Evolutionary conservation across 148 eudicot genomes (phyloP).

Genomic region (Rhododendron williamsianum): DNA sequence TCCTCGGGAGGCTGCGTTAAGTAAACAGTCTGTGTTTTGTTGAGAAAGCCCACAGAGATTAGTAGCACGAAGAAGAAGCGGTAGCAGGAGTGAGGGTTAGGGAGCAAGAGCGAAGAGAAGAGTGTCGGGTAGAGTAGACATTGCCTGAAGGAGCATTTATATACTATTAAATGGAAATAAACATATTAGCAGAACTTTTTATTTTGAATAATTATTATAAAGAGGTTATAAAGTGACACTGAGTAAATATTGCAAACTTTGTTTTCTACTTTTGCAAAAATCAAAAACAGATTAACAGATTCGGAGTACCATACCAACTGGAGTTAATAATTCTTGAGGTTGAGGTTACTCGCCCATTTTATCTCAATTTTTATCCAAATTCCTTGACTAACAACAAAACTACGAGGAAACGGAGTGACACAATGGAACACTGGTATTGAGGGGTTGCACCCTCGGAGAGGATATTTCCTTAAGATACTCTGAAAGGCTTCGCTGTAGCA

Average conservation of each 20-base stretch:
- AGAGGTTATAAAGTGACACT: neutral
- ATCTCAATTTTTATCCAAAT: neutral
- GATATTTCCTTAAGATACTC: neutral
- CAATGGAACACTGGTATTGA: neutral
- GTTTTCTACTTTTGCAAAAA: neutral
- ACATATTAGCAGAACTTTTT: neutral
- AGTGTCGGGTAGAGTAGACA: neutral
- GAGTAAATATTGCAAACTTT: neutral
- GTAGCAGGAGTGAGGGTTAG: neutral
- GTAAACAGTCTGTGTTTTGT: neutral
- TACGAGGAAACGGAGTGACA: neutral
- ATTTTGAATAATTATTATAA: neutral
- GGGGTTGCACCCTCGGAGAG: neutral
- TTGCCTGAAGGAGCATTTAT: neutral
- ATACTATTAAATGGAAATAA: neutral
- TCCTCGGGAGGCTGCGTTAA: neutral
- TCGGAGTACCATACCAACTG: neutral
- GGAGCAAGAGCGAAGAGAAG: neutral
- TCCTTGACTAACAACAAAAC: neutral
- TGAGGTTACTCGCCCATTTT: neutral
- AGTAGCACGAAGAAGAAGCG: neutral
- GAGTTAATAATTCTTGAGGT: neutral
- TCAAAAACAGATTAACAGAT: neutral
- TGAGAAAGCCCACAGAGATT: conserved; percentile 1
- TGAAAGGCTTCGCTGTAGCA: neutral